These are phyloP conservation scores for Dryas octopetala DNA, from an alignment of 306 rosid genomes.

Conservation along the genomic window DNA sequence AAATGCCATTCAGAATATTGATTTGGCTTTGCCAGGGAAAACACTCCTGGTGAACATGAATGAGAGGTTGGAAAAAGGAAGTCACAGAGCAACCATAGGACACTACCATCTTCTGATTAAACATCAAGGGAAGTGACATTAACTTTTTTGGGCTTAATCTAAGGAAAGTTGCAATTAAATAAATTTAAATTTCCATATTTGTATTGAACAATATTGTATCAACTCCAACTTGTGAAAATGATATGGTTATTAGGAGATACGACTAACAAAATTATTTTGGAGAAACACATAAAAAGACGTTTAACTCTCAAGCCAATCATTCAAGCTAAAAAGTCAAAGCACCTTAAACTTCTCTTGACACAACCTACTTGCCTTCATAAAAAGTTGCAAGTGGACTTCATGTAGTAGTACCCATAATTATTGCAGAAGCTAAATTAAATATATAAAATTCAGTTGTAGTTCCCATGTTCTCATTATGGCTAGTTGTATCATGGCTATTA, in stretches of 20 bases:
- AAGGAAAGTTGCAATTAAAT: neutral
- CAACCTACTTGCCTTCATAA: neutral
- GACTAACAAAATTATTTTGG: neutral
- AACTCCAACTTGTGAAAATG: neutral
- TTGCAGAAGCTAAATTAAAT: too few relatives aligned
- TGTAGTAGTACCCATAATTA: too few relatives aligned
- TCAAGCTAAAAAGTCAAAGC: conserved; percentile 4
- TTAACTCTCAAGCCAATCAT: neutral
- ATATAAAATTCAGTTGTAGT: too few relatives aligned
- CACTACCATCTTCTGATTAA: too few relatives aligned
- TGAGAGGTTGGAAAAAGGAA: neutral
- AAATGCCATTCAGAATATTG: neutral
- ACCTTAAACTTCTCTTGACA: neutral
- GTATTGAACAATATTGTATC: neutral
- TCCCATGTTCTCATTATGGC: neutral
- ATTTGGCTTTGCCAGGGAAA: neutral
- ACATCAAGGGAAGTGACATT: neutral
- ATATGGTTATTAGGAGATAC: neutral
- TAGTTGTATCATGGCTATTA: neutral
- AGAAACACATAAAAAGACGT: neutral
- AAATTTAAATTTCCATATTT: neutral
- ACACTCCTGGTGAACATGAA: neutral
- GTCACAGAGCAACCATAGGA: neutral
- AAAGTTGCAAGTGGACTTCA: neutral
- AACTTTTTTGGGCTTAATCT: neutral